Conservation (phyloP, 495 filamentous ascomycete species). For the Chaetomium tenue region DNA sequence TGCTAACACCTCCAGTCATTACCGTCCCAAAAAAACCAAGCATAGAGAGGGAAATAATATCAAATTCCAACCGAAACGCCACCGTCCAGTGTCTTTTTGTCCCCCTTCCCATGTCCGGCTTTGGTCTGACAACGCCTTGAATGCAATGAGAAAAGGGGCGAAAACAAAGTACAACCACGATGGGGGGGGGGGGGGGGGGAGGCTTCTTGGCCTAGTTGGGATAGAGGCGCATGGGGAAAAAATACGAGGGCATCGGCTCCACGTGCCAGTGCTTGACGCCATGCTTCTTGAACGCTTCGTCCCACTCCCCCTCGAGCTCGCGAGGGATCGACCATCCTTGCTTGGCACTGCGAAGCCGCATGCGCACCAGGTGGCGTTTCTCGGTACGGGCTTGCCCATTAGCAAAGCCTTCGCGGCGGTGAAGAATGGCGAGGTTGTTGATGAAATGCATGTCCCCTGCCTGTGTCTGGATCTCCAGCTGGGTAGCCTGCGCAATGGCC, state of each 20-base stretch:
- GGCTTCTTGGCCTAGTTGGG: slow-evolving; percentile 41
- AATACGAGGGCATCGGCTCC: slow-evolving; percentile 52
- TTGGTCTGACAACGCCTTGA: slow-evolving; percentile 2
- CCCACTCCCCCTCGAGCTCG: slow-evolving; percentile 45
- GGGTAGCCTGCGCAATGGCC: slow-evolving; percentile 55
- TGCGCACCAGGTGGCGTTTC: slow-evolving; percentile 52
- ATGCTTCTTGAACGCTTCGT: slow-evolving; percentile 43
- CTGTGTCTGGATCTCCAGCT: slow-evolving; percentile 52
- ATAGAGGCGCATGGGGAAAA: slow-evolving; percentile 48
- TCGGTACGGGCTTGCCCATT: slow-evolving; percentile 44
- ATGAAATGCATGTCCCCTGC: slow-evolving; percentile 71
- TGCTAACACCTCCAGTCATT: neutral
- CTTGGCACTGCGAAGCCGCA: slow-evolving; percentile 48
- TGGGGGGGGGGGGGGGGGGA: neutral
- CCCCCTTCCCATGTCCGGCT: slow-evolving; percentile 5
- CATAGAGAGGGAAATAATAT: neutral
- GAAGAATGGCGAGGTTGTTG: slow-evolving; percentile 71
- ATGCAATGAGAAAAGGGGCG: slow-evolving; percentile 11
- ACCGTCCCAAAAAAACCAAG: neutral
- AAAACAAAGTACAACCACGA: neutral
- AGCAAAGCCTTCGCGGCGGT: slow-evolving; percentile 62
- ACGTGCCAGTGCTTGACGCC: slow-evolving; percentile 49
- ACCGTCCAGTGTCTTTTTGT: slow-evolving; percentile 3
- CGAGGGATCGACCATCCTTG: slow-evolving; percentile 48
- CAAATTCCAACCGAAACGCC: slow-evolving; percentile 2